Evolutionary conservation across 179 eudicot species (phyloP), one percentile per base, ranked within the genome.

Genomic region (Drosera spatulata): DNA sequence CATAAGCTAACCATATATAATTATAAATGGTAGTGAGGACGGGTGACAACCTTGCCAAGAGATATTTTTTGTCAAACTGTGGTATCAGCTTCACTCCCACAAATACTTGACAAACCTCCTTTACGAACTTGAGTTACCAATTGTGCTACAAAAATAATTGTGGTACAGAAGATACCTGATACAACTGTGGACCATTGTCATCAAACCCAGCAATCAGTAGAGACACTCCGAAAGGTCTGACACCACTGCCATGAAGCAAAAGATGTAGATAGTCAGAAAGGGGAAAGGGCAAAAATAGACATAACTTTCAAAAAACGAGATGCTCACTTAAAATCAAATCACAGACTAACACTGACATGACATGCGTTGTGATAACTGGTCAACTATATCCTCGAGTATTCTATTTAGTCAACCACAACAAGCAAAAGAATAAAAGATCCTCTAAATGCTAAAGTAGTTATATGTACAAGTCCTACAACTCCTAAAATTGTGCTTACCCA

Each of bases 121-220:
- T 22, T 22, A 22, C 33, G 33, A 22, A 22, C 33, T 22, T 22
- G 33, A 22, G 33, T 22, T 22, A 22, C 33, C 33, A 22, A 22
- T 22, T 22, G 33, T 22, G 33, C 33, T 22, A 22, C 33, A 22
- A 22, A 22, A 22, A 22, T 22, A 22, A 22, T 22, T 22, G 33
- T 22, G 33, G 33, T 22, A 11, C 13, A 50, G n/a, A 45, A 44
- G 39, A 60, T 82, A 91, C 98, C 89, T 91, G 98, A 73, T 79
- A 91, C 53, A 91, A 73, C 67, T 91, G 98, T 54, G 98, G 98
- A 66, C 98, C 98, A 73, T 78, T 91, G 78, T 91, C 98, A 73
- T 88, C 98, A 79, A 50, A 88, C 48, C 98, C 98, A 71, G 98
- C 98, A 74, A 91, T 88, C 71, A 91, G 77, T 71, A 91, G 87